phyloP scores from a whole-genome alignment of 2,329 filamentous ascomycete genomes.

The Arthrobotrys entomopaga region DNA sequence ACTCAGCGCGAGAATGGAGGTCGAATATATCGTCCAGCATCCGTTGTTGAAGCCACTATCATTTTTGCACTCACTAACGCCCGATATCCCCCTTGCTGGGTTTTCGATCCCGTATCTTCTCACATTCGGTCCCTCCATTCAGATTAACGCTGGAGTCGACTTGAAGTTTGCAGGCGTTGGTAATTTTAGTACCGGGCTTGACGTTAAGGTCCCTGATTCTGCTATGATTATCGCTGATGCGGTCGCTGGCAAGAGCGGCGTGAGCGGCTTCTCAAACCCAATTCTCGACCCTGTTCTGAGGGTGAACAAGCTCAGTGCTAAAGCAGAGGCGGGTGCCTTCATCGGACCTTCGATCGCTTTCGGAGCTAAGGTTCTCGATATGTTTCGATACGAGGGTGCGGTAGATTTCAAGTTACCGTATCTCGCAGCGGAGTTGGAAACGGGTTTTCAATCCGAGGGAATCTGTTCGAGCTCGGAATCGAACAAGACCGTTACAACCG shows the following conservation, averaged over 20 bases:
- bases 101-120: constrained; percentile 55
- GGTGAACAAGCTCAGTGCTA: constrained; percentile 57
- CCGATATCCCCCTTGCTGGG: constrained; percentile 38
- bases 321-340: constrained; percentile 56
- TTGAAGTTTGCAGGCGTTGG: constrained; percentile 21
- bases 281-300: constrained; percentile 58
- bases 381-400: constrained; percentile 54
- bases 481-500: constrained; percentile 19
- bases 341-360: constrained; percentile 58
- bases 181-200: constrained; percentile 35
- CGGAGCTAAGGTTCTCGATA: constrained; percentile 57
- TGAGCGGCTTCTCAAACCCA: constrained; percentile 57
- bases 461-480: constrained; percentile 23
- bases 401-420: constrained; percentile 55
- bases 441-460: constrained; percentile 39
- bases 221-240: constrained; percentile 55
- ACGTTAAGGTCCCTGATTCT: constrained; percentile 33
- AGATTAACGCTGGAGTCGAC: constrained; percentile 47
- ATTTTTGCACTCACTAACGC: constrained; percentile 30
- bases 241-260: constrained; percentile 55
- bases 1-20: constrained; percentile 49
- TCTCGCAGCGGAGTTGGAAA: constrained; percentile 40
- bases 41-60: constrained; percentile 20
- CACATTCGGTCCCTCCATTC: constrained; percentile 53
- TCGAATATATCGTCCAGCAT: constrained; percentile 31